phyloP scores from a whole-genome alignment of 2,329 filamentous ascomycete genomes.

The Cercospora sp. region DNA sequence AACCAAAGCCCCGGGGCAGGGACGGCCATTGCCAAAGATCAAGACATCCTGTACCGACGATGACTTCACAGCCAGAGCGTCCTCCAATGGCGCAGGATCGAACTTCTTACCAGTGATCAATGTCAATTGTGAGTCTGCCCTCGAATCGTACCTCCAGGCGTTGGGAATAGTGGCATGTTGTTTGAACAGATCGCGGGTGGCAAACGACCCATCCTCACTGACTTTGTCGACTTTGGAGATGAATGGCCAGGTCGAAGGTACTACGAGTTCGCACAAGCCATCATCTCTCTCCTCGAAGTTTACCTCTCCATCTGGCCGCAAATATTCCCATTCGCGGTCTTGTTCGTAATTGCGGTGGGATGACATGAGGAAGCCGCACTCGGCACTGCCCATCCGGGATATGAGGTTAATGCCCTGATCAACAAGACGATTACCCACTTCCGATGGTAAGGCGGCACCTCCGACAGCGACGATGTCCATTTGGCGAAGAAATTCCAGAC shows the following conservation, averaged over 20 bases:
- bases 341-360: constrained; percentile 57
- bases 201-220: constrained; percentile 57
- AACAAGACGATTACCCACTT: constrained; percentile 57
- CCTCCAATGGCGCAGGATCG: constrained; percentile 63
- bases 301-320: constrained; percentile 49
- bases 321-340: constrained; percentile 63
- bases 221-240: constrained; percentile 57
- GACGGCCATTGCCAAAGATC: constrained; percentile 60
- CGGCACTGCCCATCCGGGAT: constrained; percentile 64
- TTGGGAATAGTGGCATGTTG: constrained; percentile 53
- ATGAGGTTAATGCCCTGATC: constrained; percentile 55
- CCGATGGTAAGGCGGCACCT: constrained; percentile 57
- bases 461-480: constrained; percentile 66
- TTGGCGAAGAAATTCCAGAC: constrained; percentile 46
- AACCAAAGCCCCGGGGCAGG: constrained; percentile 59
- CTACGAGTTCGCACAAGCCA: constrained; percentile 56
- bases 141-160: constrained; percentile 63
- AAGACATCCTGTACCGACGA: constrained; percentile 55
- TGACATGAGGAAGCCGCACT: constrained; percentile 66
- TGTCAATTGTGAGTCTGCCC: constrained; percentile 62
- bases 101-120: constrained; percentile 69
- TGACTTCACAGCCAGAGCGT: constrained; percentile 50
- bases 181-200: constrained; percentile 64
- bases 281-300: constrained; percentile 50
- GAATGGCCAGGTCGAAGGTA: constrained; percentile 59